These are phyloP conservation scores for Starmerella bacillaris DNA, from an alignment of 805 yeast genomes.

Conservation along the genomic window DNA sequence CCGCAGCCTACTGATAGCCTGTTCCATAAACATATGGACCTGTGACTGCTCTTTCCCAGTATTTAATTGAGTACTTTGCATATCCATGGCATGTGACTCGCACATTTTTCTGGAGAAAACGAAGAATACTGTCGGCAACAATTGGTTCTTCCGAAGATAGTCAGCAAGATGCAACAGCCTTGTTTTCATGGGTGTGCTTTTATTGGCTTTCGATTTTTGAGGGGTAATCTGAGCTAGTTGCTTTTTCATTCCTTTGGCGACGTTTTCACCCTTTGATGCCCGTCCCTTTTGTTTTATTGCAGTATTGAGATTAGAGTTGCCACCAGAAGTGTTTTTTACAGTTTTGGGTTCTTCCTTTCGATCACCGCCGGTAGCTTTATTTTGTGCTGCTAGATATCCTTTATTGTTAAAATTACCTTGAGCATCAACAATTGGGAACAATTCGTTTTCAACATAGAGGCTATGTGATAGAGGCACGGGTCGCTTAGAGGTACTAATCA, in stretches of 20 bases:
- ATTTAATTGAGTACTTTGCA: slow-evolving; percentile 60
- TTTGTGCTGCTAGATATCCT: slow-evolving; percentile 29
- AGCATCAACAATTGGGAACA: slow-evolving; percentile 58
- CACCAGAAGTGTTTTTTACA: too few species aligned
- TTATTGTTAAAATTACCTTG: slow-evolving; percentile 48
- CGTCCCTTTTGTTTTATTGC: too few species aligned
- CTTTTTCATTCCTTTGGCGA: slow-evolving; percentile 20
- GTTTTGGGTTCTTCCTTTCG: neutral
- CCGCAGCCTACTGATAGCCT: slow-evolving; percentile 69
- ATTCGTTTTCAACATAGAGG: slow-evolving; percentile 61
- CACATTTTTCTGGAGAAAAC: slow-evolving; percentile 88
- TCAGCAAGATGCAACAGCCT: slow-evolving; percentile 64
- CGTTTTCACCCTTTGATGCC: too few species aligned
- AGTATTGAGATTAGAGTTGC: too few species aligned
- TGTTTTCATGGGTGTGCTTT: slow-evolving; percentile 59
- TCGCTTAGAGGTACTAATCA: slow-evolving; percentile 86
- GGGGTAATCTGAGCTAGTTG: slow-evolving; percentile 14
- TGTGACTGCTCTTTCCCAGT: slow-evolving; percentile 74
- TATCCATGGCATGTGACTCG: slow-evolving; percentile 75
- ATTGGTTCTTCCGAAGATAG: slow-evolving; percentile 41
- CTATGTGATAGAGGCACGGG: slow-evolving; percentile 88
- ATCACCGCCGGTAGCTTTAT: neutral
- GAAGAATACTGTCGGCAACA: slow-evolving; percentile 84
- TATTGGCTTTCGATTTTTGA: slow-evolving; percentile 23
- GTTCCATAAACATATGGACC: slow-evolving; percentile 81